Evolutionary conservation across 2,329 filamentous ascomycete species (phyloP).

Genomic region (Fusarium citri): DNA sequence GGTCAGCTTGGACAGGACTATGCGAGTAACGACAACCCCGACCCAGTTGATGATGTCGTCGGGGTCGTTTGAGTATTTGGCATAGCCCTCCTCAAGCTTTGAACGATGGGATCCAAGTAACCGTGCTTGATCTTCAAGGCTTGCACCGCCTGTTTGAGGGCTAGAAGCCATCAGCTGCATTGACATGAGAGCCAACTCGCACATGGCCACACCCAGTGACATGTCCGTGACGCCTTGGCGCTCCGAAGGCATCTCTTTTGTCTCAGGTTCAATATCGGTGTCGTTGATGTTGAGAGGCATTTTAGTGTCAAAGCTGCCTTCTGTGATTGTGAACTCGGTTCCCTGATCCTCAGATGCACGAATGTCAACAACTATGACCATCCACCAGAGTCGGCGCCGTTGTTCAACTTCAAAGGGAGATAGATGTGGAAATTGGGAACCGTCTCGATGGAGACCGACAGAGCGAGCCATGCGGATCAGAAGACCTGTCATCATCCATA

Average conservation of each 20-base stretch:
- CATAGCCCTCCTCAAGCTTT: constrained; percentile 56
- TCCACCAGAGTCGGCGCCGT: constrained; percentile 72
- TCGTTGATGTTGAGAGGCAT: constrained; percentile 70
- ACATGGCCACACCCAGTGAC: constrained; percentile 55
- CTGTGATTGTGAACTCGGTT: constrained; percentile 60
- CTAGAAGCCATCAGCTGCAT: constrained; percentile 53
- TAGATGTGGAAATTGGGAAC: constrained; percentile 61
- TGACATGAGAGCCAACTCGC: constrained; percentile 51
- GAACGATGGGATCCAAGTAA: constrained; percentile 60
- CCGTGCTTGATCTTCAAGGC: constrained; percentile 55
- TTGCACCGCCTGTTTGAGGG: constrained; percentile 43
- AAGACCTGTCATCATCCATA: constrained; percentile 73
- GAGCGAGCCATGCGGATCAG: constrained; percentile 67
- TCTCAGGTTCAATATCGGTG: constrained; percentile 60
- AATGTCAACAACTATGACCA: constrained; percentile 68
- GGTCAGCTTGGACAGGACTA: constrained; percentile 66
- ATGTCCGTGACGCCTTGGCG: constrained; percentile 66
- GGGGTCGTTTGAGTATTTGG: constrained; percentile 52
- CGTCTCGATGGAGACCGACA: constrained; percentile 69
- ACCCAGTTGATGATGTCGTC: constrained; percentile 54
- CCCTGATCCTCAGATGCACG: constrained; percentile 71
- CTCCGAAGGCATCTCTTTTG: constrained; percentile 58
- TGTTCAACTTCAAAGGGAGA: constrained; percentile 72
- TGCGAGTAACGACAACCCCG: constrained; percentile 51
- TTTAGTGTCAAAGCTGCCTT: constrained; percentile 62